Evolutionary conservation across 2,329 filamentous ascomycete species (phyloP).

Genomic region (Laburnicola sp.): DNA sequence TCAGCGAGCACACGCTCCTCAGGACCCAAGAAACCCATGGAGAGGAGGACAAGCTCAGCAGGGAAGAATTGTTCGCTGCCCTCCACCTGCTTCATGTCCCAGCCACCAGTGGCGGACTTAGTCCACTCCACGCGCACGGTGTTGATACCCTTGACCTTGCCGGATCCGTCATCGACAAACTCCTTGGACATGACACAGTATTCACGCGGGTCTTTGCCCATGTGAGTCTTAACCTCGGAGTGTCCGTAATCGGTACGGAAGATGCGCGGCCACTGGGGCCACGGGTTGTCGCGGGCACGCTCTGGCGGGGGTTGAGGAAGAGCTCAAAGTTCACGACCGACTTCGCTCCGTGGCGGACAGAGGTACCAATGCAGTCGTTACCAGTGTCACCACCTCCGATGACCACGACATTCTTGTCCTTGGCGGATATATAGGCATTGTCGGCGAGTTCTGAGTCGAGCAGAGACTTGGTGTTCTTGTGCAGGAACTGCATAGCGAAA

Average conservation of each 20-base stretch:
- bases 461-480: slow-evolving; percentile 96
- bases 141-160: slow-evolving; percentile 93
- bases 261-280: slow-evolving; percentile 97
- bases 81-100: slow-evolving; percentile 98
- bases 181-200: slow-evolving; percentile 99
- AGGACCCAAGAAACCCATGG: slow-evolving; percentile 96
- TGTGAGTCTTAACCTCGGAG: slow-evolving; percentile 92
- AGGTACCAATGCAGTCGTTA: slow-evolving; percentile 97
- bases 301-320: slow-evolving; percentile 88
- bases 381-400: slow-evolving; percentile 98
- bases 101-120: slow-evolving; percentile 82
- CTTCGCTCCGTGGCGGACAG: slow-evolving; percentile 91
- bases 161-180: slow-evolving; percentile 85
- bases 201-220: slow-evolving; percentile 93
- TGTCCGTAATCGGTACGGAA: slow-evolving; percentile 99
- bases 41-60: slow-evolving; percentile 88
- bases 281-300: slow-evolving; percentile 92
- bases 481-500: slow-evolving; percentile 96
- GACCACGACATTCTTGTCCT: slow-evolving; percentile 93
- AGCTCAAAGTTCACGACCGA: slow-evolving; percentile 93
- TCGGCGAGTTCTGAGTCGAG: slow-evolving; percentile 88
- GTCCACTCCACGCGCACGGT: slow-evolving; percentile 96
- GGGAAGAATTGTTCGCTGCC: slow-evolving; percentile 95
- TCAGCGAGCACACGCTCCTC: slow-evolving; percentile 86
- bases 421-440: slow-evolving; percentile 86